These are phyloP conservation scores for Lycium ferocissimum DNA, from an alignment of 257 asterid species.

Conservation along the genomic window DNA sequence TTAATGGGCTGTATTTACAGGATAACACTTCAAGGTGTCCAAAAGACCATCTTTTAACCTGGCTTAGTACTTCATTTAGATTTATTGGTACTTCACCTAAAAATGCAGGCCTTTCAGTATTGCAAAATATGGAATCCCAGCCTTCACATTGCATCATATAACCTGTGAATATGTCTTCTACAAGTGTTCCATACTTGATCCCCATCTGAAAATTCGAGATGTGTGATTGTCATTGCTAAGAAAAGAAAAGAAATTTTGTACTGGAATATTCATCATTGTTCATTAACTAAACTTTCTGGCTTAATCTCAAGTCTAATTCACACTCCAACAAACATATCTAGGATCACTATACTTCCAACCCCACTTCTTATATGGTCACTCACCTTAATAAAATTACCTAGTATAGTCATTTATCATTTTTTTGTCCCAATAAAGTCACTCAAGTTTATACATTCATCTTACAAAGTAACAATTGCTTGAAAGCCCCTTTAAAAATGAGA, in stretches of 20 bases:
- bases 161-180: conserved; percentile 49
- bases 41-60: conserved; percentile 39
- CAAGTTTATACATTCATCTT: no score
- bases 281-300: no score
- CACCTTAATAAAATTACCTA: no score
- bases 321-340: no score
- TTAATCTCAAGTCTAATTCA: no score
- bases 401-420: no score
- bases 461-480: no score
- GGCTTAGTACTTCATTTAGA: conserved; percentile 38
- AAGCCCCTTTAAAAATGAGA: no score
- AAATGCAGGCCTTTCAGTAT: conserved; percentile 43
- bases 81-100: conserved; percentile 42
- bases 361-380: no score
- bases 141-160: conserved; percentile 42
- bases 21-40: conserved; percentile 38
- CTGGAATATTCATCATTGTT: background rate
- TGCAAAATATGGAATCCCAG: conserved; percentile 39
- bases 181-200: conserved; percentile 42
- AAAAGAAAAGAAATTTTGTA: background rate
- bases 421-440: no score
- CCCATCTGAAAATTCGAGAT: conserved; percentile 40
- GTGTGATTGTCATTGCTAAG: background rate
- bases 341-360: no score
- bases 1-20: conserved; percentile 41